phyloP scores from a whole-genome alignment of 768 basidiomycete genomes.

The Leccinum ochraceum region DNA sequence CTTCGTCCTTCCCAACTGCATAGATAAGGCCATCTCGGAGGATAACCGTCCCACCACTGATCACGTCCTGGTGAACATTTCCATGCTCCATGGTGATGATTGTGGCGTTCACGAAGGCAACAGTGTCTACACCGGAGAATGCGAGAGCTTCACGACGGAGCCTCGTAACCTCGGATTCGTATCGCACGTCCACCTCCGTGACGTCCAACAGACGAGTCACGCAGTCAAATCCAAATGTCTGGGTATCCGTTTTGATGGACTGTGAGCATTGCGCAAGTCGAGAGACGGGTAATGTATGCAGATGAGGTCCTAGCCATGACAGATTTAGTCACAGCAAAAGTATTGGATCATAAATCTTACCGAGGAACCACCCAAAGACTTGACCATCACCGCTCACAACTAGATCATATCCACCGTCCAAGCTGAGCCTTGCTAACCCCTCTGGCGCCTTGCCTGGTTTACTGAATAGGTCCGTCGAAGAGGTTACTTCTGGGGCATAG shows the following conservation, averaged over 20 bases:
- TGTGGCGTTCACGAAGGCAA: constrained; percentile 69
- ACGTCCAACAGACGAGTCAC: constrained; percentile 55
- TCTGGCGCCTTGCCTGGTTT: constrained; percentile 67
- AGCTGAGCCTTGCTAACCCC: constrained; percentile 57
- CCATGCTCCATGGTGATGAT: constrained; percentile 69
- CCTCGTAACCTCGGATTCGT: constrained; percentile 61
- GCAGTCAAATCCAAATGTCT: constrained; percentile 64
- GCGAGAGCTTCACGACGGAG: constrained; percentile 52
- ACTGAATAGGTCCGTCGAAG: constrained; percentile 58
- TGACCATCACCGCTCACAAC: constrained; percentile 66
- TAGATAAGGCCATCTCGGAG: constrained; percentile 61
- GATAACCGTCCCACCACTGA: constrained; percentile 53
- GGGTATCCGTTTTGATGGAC: constrained; percentile 47
- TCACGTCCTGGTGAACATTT: constrained; percentile 47
- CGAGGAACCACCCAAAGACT: constrained; percentile 73
- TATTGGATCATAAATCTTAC: constrained; percentile 36
- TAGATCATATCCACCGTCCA: too few relatives aligned
- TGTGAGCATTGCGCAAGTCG: constrained; percentile 50
- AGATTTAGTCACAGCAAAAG: neutral
- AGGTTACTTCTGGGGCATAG: constrained; percentile 46
- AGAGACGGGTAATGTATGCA: constrained; percentile 58
- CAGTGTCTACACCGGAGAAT: constrained; percentile 35
- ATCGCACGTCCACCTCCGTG: constrained; percentile 58
- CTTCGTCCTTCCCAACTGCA: constrained; percentile 39
- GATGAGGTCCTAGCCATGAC: constrained; percentile 20